These are phyloP conservation scores for Rhynchospora pubera DNA, from an alignment of 176 grass and related monocot species.

Conservation along the genomic window DNA sequence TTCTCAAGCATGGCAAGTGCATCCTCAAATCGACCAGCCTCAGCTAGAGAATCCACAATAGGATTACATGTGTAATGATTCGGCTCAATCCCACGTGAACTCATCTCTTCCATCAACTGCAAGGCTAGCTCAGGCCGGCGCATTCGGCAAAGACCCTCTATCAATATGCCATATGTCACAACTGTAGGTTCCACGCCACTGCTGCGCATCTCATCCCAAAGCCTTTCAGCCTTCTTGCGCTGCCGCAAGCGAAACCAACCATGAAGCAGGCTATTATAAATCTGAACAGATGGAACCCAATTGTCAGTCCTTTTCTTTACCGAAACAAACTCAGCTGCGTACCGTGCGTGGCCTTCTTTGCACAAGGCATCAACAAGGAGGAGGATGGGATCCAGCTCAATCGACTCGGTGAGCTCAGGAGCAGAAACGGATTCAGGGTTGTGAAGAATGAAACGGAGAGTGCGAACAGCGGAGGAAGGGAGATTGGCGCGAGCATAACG, in stretches of 20 bases:
- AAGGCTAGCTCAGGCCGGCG: slow-evolving; percentile 54
- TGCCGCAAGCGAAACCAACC: slow-evolving; percentile 58
- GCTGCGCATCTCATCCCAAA: slow-evolving; percentile 59
- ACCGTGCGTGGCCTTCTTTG: slow-evolving; percentile 56
- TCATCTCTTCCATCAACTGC: slow-evolving; percentile 55
- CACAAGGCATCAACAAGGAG: slow-evolving; percentile 64
- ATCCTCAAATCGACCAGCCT: slow-evolving; percentile 52
- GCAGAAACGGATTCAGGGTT: slow-evolving; percentile 31
- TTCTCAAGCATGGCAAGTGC: slow-evolving; percentile 70
- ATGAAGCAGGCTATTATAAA: slow-evolving; percentile 65
- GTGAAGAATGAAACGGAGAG: slow-evolving; percentile 41
- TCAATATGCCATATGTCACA: slow-evolving; percentile 66
- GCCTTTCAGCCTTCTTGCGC: slow-evolving; percentile 43
- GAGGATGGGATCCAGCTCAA: slow-evolving; percentile 22
- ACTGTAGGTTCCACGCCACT: slow-evolving; percentile 49
- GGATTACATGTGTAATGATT: slow-evolving; percentile 70
- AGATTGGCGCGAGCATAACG: slow-evolving; percentile 48
- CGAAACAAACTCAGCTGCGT: slow-evolving; percentile 38
- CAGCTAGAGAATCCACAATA: slow-evolving; percentile 46
- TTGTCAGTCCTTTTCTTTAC: slow-evolving; percentile 26
- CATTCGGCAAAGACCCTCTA: slow-evolving; percentile 56
- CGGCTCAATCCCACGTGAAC: slow-evolving; percentile 31
- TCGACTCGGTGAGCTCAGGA: not conserved
- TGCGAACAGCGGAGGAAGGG: slow-evolving; percentile 41
- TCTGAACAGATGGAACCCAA: slow-evolving; percentile 33